These are phyloP conservation scores for Neurospora discreta DNA, from an alignment of 495 filamentous ascomycete species.

Conservation along the genomic window DNA sequence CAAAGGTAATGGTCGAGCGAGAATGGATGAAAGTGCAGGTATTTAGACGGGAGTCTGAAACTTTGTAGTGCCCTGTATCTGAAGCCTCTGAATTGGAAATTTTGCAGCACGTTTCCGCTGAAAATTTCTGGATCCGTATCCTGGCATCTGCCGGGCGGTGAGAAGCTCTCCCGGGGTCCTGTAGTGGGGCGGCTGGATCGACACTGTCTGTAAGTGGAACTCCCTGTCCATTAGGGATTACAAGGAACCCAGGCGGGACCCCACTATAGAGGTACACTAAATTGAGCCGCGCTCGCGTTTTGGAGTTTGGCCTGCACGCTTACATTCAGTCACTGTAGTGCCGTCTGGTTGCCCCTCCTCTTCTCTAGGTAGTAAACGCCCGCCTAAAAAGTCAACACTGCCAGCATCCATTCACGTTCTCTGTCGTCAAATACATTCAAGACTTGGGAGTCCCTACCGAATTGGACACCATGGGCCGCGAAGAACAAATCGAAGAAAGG, in stretches of 20 bases:
- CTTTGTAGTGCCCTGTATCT: not conserved
- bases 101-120: slow-evolving; percentile 5
- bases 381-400: not conserved
- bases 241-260: not conserved
- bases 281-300: not conserved
- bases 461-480: slow-evolving; percentile 60
- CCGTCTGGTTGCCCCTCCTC: not conserved
- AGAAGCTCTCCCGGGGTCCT: slow-evolving; percentile 3
- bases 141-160: slow-evolving; percentile 32
- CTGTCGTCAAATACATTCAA: not conserved
- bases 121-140: slow-evolving; percentile 9
- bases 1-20: not conserved
- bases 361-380: not conserved
- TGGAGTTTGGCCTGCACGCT: slow-evolving; percentile 4
- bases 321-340: not conserved
- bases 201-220: not conserved
- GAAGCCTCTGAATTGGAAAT: slow-evolving; percentile 1
- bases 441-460: not conserved
- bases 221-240: not conserved
- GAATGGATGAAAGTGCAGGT: not conserved
- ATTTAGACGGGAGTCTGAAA: not conserved
- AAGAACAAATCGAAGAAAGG: slow-evolving; percentile 91
- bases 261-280: too few relatives aligned
- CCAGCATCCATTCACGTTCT: not conserved
- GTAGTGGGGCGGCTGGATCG: slow-evolving; percentile 2